A percentile compares a stretch with the other conserved stretches of the same genome.
phyloP scores from a whole-genome alignment of 1,284 basidiomycete genomes.

The Marasmius fiardii region DNA sequence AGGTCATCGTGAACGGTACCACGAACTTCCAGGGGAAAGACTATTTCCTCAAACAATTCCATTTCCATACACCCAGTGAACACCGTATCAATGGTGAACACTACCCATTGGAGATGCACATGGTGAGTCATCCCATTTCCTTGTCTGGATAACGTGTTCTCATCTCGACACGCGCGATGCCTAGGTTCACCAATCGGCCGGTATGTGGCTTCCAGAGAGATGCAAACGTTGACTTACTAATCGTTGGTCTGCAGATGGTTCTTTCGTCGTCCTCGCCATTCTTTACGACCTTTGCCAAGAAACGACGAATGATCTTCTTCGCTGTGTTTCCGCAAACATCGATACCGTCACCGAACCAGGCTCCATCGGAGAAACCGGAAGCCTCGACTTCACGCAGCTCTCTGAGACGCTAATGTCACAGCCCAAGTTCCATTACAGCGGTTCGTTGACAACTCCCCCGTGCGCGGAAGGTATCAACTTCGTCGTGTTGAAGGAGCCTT shows the following conservation, averaged over 20 bases:
- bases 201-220: too few relatives aligned
- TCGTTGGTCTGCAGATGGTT: background rate
- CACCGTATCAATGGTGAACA: slow-evolving; percentile 11
- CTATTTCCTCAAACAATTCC: slow-evolving; percentile 11
- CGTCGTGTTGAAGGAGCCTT: background rate
- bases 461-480: slow-evolving; percentile 10
- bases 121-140: slow-evolving; percentile 9
- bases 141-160: background rate
- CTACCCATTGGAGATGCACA: slow-evolving; percentile 13
- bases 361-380: background rate
- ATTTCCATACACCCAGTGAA: slow-evolving; percentile 14
- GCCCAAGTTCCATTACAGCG: slow-evolving; percentile 5
- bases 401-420: background rate
- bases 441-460: slow-evolving; percentile 11
- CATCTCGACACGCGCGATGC: background rate
- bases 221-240: background rate
- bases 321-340: background rate
- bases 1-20: slow-evolving; percentile 6
- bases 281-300: background rate
- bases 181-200: background rate
- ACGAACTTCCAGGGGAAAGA: slow-evolving; percentile 7
- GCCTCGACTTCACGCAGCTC: slow-evolving; percentile 7
- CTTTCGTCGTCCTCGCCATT: slow-evolving; percentile 5
- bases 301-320: background rate
- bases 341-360: background rate